Evolutionary conservation across 2,329 filamentous ascomycete species (phyloP).

Genomic region (Fusarium fracticaudum): DNA sequence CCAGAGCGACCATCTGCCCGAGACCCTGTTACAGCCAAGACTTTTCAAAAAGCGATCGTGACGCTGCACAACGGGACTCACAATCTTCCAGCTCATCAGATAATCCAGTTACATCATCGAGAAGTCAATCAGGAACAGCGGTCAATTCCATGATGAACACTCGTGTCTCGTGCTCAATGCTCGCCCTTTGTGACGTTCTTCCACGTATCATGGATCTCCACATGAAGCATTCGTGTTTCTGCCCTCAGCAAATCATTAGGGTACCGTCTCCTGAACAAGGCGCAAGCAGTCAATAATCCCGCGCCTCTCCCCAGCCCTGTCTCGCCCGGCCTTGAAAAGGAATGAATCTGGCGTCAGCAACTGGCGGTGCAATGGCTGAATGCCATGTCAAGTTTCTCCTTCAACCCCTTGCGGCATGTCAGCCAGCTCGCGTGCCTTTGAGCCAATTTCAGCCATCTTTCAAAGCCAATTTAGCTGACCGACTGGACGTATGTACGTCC

Average conservation of each 20-base stretch:
- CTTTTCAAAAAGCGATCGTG: constrained; percentile 35
- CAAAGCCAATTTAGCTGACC: constrained; percentile 25
- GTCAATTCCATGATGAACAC: constrained; percentile 16
- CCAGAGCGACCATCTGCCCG: constrained; percentile 25
- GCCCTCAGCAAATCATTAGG: constrained; percentile 21
- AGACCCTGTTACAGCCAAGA: constrained; percentile 38
- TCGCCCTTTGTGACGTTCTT: constrained; percentile 20
- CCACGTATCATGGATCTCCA: constrained; percentile 31
- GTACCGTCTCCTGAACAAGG: constrained; percentile 9
- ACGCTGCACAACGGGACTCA: constrained; percentile 20
- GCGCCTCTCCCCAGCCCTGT: constrained; percentile 32
- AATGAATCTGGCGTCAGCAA: constrained; percentile 5
- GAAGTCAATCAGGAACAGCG: constrained; percentile 20
- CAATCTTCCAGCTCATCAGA: constrained; percentile 21
- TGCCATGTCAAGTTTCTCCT: constrained; percentile 10
- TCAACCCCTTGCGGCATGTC: neutral
- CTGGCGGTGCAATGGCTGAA: constrained; percentile 11
- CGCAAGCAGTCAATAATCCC: constrained; percentile 20
- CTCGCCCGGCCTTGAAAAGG: constrained; percentile 12
- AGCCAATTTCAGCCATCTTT: constrained; percentile 29
- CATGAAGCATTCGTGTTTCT: constrained; percentile 21
- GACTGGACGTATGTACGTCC: neutral
- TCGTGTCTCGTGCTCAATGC: neutral
- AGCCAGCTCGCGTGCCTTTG: constrained; percentile 29
- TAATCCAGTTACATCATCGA: constrained; percentile 21